Evolutionary conservation across 495 filamentous ascomycete genomes (phyloP), one percentile per base, ranked within the genome.

Genomic region (Penicillium pulvis): DNA sequence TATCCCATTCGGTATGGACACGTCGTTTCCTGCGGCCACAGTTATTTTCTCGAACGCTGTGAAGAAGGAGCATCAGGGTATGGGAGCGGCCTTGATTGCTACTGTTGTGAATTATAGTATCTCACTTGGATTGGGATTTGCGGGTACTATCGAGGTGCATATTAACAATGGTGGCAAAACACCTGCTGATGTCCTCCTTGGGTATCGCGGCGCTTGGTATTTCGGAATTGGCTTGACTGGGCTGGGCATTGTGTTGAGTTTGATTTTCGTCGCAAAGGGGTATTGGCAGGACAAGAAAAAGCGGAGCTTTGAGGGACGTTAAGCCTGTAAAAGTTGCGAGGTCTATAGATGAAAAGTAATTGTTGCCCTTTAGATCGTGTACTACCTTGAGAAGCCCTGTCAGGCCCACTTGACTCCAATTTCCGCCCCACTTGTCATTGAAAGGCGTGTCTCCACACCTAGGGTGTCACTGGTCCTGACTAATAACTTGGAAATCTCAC

Each of bases 71-170:
- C 67, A 77, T 50, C 76, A 79, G 52, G 77, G 77, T 19, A 57
- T 79, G 17, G 83, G 81, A 5, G 84, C 84, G 0, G 80, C 75
- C 16, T 62, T 91, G 16, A 79, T 89, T 20, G 83, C 75, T 26
- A 88, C 85, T 0, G 68, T 86, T 7, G 80, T 87, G 53, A 87
- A 89, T 56, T 90, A 89, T 59, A 75, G 70, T 53, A 85, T 88
- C 51, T 82, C 79, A 2, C 57, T 88, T 11, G 83, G 84, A 0
- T 64, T 90, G 20, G 87, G 87, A 0, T 68, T 90, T 55, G 86
- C 83, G 0, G 85, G 83, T 5, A 88, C 83, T 0, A 74, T 87
- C 9, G 81, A 90, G 64, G 64, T 64, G 6, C 67, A 82, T 23
- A 75, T 85, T 28, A 81, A 79, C 55, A 59, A 70, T 53, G 75